phyloP scores from a whole-genome alignment of 73 alveolate genomes.

The Uronychia setigera region DNA sequence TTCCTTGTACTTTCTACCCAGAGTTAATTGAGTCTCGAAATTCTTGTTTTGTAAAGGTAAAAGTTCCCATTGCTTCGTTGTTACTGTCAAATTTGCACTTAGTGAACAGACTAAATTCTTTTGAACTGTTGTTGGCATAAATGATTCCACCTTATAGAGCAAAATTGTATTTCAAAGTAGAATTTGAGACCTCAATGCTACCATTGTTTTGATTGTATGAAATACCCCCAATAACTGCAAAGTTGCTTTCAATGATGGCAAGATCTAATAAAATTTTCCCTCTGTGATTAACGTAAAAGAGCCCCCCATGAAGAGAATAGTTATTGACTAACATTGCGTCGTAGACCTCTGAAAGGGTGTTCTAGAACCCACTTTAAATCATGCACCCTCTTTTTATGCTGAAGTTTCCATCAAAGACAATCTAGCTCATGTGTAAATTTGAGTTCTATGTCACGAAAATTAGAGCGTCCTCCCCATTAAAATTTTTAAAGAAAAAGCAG shows the following conservation, averaged over 20 bases:
- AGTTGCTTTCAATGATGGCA: not conserved
- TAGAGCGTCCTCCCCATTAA: too few relatives aligned
- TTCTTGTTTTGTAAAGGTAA: too few relatives aligned
- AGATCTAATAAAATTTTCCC: not conserved
- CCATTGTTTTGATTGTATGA: not conserved
- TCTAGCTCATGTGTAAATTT: too few relatives aligned
- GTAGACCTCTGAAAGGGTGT: not conserved
- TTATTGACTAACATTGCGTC: not conserved
- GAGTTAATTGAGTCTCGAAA: too few relatives aligned
- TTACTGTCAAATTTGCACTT: too few relatives aligned
- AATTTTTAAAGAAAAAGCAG: too few relatives aligned
- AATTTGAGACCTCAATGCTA: not conserved
- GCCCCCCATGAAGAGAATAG: not conserved
- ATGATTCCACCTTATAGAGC: not conserved
- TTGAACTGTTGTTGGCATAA: too few relatives aligned
- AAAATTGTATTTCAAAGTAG: not conserved
- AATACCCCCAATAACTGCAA: not conserved
- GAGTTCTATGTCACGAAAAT: too few relatives aligned
- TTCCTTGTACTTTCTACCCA: too few relatives aligned
- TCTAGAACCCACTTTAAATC: not conserved
- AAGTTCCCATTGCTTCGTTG: too few relatives aligned
- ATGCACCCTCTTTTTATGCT: not conserved
- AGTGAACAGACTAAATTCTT: too few relatives aligned
- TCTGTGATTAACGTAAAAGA: not conserved
- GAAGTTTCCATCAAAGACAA: too few relatives aligned